phyloP scores from a whole-genome alignment of 371 early-diverging fungal genomes.

The Haplosporangium sp. region DNA sequence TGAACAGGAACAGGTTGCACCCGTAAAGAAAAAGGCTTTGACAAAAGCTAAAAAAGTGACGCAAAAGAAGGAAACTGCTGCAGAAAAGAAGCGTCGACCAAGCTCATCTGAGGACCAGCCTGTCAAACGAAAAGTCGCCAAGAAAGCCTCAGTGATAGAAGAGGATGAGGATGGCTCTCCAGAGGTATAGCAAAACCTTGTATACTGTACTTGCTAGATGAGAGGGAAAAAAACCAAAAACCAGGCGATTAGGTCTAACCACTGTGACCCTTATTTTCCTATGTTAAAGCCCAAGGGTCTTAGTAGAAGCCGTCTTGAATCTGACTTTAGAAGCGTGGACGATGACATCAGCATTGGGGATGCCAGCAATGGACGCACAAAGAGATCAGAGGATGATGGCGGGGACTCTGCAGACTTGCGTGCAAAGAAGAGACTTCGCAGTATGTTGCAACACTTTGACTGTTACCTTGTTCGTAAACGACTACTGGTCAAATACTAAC shows the following conservation, averaged over 20 bases:
- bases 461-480: too few species aligned
- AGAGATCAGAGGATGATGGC: slow-evolving; percentile 48
- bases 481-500: too few species aligned
- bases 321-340: slow-evolving; percentile 40
- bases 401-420: slow-evolving; percentile 38
- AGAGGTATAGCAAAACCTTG: slow-evolving; percentile 18
- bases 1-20: slow-evolving; percentile 26
- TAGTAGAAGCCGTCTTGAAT: slow-evolving; percentile 24
- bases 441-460: slow-evolving; percentile 15
- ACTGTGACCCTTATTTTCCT: neutral
- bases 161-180: slow-evolving; percentile 35
- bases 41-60: slow-evolving; percentile 29
- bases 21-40: slow-evolving; percentile 27
- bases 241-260: slow-evolving; percentile 18
- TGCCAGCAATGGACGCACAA: slow-evolving; percentile 25
- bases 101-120: slow-evolving; percentile 30
- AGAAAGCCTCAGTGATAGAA: slow-evolving; percentile 20
- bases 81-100: slow-evolving; percentile 43
- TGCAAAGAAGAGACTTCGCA: slow-evolving; percentile 47
- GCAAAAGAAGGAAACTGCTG: slow-evolving; percentile 23
- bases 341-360: slow-evolving; percentile 35
- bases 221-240: slow-evolving; percentile 29
- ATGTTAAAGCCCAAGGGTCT: slow-evolving; percentile 36
- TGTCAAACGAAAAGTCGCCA: slow-evolving; percentile 33
- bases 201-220: neutral